Evolutionary conservation across 2,329 filamentous ascomycete species (phyloP), one percentile per base, ranked within the genome.

Genomic region (Penicillium sp.): DNA sequence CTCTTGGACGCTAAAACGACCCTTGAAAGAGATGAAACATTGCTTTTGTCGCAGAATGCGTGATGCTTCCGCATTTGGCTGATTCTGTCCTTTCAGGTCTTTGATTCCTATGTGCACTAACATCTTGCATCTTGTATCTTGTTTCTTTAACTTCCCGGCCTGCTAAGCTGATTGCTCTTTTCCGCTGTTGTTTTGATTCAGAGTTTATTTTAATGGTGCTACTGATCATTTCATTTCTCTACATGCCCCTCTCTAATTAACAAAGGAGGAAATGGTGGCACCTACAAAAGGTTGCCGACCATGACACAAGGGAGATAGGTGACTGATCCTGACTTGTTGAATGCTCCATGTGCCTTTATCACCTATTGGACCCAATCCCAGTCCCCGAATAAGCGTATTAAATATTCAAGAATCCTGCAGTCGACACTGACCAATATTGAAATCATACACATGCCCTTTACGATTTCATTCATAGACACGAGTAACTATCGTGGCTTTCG

Each of bases 321-420:
- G 73, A 55, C 71, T 85, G 3, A 80, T 85, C 33, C 50, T 78
- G 82, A 85, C 56, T 66, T 81, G 0, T 67, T 84, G 2, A 80
- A 85, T 33, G 77, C 85, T 0, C 81, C 81, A 0, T 85, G 84
- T 61, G 81, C 81, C 0, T 79, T 84, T 43, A 66, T 85, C 2
- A 75, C 78, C 0, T 84, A 83, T 57, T 85, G 81, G 78, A 76
- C 80, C 78, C 3, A 83, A 83, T 52, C 74, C 83, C 48, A 83
- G 80, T 82, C 58, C 33, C 26, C 37, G 27, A 11, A 11, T 29
- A 29, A 29, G 15, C 14, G 25, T 8, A 26, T 27, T 18, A 8
- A 1, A 31, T 20, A 5, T 46, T 23, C 25, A 22, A 46, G 6
- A 5, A 12, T 20, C 15, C 11, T 29, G 31, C 31, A n/a, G 31